phyloP scores from a whole-genome alignment of 2,329 filamentous ascomycete species.

The Colletotrichum shisoi region DNA sequence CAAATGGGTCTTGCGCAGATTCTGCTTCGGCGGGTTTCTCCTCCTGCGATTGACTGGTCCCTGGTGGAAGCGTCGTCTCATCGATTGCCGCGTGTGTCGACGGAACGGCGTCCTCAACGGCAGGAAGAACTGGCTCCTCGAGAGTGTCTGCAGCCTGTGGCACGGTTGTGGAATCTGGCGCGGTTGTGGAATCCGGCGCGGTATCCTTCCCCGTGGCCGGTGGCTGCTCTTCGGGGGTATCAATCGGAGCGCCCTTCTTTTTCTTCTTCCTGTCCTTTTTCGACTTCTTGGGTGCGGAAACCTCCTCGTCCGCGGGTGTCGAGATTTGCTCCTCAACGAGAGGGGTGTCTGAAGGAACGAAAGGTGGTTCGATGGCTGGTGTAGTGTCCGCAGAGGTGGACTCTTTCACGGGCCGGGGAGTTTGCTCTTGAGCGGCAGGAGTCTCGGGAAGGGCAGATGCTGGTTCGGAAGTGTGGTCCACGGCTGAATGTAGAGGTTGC shows the following conservation, averaged over 20 bases:
- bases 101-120: not conserved
- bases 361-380: not conserved
- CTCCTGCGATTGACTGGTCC: not conserved
- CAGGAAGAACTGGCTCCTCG: not conserved
- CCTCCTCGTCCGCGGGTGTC: not conserved
- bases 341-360: not conserved
- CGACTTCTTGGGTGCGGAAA: conserved; percentile 26
- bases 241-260: conserved; percentile 6
- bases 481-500: not conserved
- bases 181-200: not conserved
- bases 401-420: not conserved
- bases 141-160: not conserved
- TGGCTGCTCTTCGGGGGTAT: conserved; percentile 5
- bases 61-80: not conserved
- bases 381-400: not conserved
- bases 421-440: not conserved
- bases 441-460: not conserved
- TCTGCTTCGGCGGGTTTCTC: not conserved
- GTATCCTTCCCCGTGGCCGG: not conserved
- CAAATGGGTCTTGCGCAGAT: not conserved
- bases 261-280: conserved; percentile 42
- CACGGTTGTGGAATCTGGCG: not conserved
- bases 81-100: not conserved
- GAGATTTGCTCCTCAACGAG: not conserved
- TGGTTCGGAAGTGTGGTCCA: not conserved